These are phyloP conservation scores for Rhynchosporium graminicola DNA, from an alignment of 2,329 filamentous ascomycete species.

Conservation along the genomic window DNA sequence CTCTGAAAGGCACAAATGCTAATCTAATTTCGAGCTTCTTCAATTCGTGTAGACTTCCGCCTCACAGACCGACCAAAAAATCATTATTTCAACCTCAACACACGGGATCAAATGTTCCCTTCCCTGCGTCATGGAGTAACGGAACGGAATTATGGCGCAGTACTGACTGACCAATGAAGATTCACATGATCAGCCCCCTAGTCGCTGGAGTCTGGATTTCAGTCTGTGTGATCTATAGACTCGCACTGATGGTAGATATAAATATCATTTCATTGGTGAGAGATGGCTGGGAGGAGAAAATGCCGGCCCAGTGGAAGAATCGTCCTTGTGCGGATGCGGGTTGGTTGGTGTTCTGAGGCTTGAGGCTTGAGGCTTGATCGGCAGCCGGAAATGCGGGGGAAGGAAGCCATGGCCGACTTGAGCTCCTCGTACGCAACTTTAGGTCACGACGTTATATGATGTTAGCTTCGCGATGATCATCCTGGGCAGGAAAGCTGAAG, in stretches of 20 bases:
- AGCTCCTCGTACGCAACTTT: neutral
- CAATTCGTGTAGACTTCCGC: neutral
- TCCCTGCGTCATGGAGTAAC: conserved; percentile 28
- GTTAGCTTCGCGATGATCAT: neutral
- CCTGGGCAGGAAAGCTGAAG: neutral
- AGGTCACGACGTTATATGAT: neutral
- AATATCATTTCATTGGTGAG: conserved; percentile 1
- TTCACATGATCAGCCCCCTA: conserved; percentile 14
- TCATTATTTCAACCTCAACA: neutral
- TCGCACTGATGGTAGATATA: conserved; percentile 5
- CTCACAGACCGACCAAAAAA: neutral
- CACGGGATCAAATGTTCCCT: neutral
- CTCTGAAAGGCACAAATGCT: no score
- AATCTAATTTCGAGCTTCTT: neutral
- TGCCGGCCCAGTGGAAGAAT: conserved; percentile 31
- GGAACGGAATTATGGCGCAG: conserved; percentile 31
- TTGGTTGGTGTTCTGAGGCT: conserved; percentile 2
- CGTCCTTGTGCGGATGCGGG: neutral
- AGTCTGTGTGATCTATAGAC: neutral
- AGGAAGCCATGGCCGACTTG: neutral
- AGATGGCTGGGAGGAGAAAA: conserved; percentile 11
- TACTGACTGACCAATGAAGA: conserved; percentile 4
- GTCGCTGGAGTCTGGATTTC: conserved; percentile 15
- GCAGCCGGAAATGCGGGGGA: conserved; percentile 20
- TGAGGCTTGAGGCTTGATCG: conserved; percentile 5